Base-by-base conservation (phyloP, 495 filamentous ascomycete genomes). In the Aspergillus haitiensis region DNA sequence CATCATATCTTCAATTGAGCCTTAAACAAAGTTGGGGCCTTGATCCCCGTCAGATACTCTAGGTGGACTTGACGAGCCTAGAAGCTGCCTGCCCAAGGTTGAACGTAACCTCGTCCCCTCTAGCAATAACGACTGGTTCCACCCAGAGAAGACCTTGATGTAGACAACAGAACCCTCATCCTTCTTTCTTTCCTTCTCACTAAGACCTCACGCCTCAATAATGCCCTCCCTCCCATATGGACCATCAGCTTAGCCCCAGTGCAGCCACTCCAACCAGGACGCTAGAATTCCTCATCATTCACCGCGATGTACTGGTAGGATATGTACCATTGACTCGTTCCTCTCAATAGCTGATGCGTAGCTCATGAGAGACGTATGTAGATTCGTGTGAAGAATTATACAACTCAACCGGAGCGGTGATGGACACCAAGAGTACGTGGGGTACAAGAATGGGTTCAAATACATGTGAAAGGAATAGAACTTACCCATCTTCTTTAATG, bases 401-500 rank as follows among this genome's bases (percentile, higher is more conserved):
- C 21, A 27, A 27, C 21, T 27, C 21, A 27, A 27, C 21, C 21
- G 21, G 21, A 27, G 21, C 21, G 21, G 21, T 11, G 15, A 27
- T 44, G 27, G 15, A 5, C 37, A 31, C 52, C 37, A 8, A 40
- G 9, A 27, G 37, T 42, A 44, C 52, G 15, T 45, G 50, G 15
- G 60, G 63, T 65, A 72, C 65, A 68, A 67, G 47, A 57, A 35
- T 55, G 69, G 48, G 55, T 58, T 60, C 67, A 51, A 60, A 66
- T 40, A 64, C 54, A 48, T 55, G 21, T 48, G n/a, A 54, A 61
- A 44, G 64, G 53, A 62, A 56, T 64, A 31, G 51, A 21, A 92
- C 95, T 97, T 88, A 98, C 94, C 94, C 94, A 72, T 98, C 94
- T 85, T 98, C 94, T 76, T 98, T 98, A 52, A 96, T 92, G 65